Evolutionary conservation across 352 stramenopile genomes (phyloP).

Genomic region (Globisporangium emineosum): DNA sequence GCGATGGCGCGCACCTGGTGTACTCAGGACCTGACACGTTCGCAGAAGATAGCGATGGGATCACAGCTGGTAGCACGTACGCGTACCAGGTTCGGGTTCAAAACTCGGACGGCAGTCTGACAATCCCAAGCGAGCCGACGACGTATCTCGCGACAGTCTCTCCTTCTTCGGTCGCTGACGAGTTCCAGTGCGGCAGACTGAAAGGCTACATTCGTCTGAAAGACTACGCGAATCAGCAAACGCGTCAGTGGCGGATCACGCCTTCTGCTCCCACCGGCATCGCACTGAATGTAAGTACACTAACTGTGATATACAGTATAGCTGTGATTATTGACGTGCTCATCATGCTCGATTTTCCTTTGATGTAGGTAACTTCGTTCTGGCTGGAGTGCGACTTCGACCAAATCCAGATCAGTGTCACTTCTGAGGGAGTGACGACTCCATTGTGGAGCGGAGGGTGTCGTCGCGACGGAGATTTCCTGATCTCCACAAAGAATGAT

Average conservation of each 20-base stretch:
- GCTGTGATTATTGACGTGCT: background rate
- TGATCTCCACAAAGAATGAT: slow-evolving; percentile 23
- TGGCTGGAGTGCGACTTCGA: slow-evolving; percentile 65
- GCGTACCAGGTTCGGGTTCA: slow-evolving; percentile 32
- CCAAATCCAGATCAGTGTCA: slow-evolving; percentile 27
- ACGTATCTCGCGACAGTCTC: slow-evolving; percentile 15
- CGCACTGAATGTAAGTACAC: slow-evolving; percentile 34
- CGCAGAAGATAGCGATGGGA: slow-evolving; percentile 29
- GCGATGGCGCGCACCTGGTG: slow-evolving; percentile 21
- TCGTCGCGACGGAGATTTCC: slow-evolving; percentile 36
- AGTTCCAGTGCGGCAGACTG: slow-evolving; percentile 28
- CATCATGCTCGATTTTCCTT: background rate
- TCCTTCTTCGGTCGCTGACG: background rate
- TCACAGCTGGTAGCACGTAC: slow-evolving; percentile 33
- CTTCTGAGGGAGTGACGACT: slow-evolving; percentile 7
- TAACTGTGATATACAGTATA: too few species aligned
- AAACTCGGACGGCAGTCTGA: slow-evolving; percentile 20
- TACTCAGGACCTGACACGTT: slow-evolving; percentile 29
- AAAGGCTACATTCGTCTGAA: slow-evolving; percentile 34
- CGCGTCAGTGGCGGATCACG: slow-evolving; percentile 40
- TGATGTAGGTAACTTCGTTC: slow-evolving; percentile 37
- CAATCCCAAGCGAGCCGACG: slow-evolving; percentile 30
- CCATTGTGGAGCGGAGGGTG: slow-evolving; percentile 54
- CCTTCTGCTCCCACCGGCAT: slow-evolving; percentile 21
- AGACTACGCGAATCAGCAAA: slow-evolving; percentile 34